Evolutionary conservation across 768 basidiomycete genomes (phyloP).

Genomic region (Podaxis carcinomalis): DNA sequence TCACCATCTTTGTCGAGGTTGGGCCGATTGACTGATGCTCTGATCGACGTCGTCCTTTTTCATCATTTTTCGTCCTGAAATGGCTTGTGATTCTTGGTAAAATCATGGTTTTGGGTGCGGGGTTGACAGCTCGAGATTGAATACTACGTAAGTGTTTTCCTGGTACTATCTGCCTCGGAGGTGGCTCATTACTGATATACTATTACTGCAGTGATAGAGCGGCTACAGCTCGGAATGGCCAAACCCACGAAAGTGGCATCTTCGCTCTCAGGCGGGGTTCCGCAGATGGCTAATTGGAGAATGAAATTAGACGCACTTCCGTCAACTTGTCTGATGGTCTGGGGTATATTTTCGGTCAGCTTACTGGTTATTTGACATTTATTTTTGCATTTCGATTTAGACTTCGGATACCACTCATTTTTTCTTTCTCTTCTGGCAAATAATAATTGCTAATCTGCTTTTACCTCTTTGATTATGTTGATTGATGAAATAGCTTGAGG

Average conservation of each 20-base stretch:
- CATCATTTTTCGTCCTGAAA: constrained; percentile 1
- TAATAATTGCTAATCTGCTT: constrained; percentile 1
- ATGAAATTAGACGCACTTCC: background rate
- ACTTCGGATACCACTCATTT: background rate
- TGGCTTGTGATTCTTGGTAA: background rate
- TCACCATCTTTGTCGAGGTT: constrained; percentile 7
- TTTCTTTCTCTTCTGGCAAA: background rate
- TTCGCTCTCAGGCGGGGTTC: constrained; percentile 3
- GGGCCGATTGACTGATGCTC: constrained; percentile 6
- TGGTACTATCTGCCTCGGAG: constrained; percentile 11
- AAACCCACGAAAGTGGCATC: background rate
- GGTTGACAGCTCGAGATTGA: constrained; percentile 83
- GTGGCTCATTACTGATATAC: background rate
- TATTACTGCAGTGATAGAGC: constrained; percentile 1
- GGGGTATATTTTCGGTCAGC: constrained; percentile 8
- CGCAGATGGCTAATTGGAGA: background rate
- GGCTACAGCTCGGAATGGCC: background rate
- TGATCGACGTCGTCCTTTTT: background rate
- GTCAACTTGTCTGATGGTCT: background rate
- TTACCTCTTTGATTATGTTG: background rate
- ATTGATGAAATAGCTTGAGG: background rate
- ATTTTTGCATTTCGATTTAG: background rate
- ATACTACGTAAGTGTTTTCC: constrained; percentile 66
- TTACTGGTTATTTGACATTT: background rate
- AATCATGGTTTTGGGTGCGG: background rate